Evolutionary conservation across 345 rosid species (phyloP).

Genomic region (Triadica sebifera): DNA sequence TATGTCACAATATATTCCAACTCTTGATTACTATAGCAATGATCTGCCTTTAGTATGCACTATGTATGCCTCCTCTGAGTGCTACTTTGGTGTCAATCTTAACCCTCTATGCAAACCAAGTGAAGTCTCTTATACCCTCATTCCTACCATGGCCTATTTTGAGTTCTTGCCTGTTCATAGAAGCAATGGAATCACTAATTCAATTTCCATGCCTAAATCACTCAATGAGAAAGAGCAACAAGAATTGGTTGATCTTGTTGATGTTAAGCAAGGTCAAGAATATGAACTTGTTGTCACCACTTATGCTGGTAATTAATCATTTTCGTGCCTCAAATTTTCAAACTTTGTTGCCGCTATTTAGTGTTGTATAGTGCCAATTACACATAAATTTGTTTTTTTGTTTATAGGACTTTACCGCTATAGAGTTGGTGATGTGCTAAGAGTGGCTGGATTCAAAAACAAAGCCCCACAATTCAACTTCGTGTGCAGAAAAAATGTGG

Average conservation of each 20-base stretch:
- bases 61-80: slow-evolving; percentile 97
- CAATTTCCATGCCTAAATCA: slow-evolving; percentile 60
- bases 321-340: neutral
- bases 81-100: slow-evolving; percentile 90
- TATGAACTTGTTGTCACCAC: slow-evolving; percentile 98
- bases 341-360: neutral
- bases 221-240: slow-evolving; percentile 81
- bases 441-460: slow-evolving; percentile 95
- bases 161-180: slow-evolving; percentile 88
- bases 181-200: slow-evolving; percentile 56
- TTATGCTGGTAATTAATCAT: slow-evolving; percentile 68
- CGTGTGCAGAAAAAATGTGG: slow-evolving; percentile 93
- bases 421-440: slow-evolving; percentile 90
- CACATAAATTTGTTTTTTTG: neutral
- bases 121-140: slow-evolving; percentile 82
- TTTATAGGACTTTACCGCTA: slow-evolving; percentile 75
- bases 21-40: slow-evolving; percentile 85
- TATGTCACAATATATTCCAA: slow-evolving; percentile 96
- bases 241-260: slow-evolving; percentile 82
- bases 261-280: slow-evolving; percentile 90
- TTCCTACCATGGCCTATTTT: slow-evolving; percentile 91
- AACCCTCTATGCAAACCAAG: slow-evolving; percentile 80
- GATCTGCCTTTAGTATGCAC: slow-evolving; percentile 90
- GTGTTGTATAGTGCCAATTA: neutral
- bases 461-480: slow-evolving; percentile 90